These are phyloP conservation scores for Mucor mucedo DNA, from an alignment of 371 early-diverging fungal genomes.

Conservation along the genomic window DNA sequence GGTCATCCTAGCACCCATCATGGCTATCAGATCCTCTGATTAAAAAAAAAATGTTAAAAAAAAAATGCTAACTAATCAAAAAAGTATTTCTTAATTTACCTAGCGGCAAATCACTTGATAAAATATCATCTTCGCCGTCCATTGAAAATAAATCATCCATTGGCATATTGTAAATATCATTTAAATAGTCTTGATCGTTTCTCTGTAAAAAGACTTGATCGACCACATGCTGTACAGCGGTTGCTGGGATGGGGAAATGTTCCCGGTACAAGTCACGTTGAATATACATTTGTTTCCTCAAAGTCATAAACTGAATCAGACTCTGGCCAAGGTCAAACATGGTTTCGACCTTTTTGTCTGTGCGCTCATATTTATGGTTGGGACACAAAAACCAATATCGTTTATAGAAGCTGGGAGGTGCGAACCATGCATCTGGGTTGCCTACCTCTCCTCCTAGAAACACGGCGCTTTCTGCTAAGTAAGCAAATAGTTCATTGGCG, in stretches of 20 bases:
- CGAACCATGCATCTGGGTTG: conserved; percentile 47
- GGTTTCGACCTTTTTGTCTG: conserved; percentile 42
- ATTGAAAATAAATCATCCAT: conserved; percentile 10
- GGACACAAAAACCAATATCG: conserved; percentile 50
- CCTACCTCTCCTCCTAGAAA: conserved; percentile 48
- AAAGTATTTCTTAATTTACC: neutral
- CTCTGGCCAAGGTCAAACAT: conserved; percentile 33
- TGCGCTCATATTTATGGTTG: conserved; percentile 32
- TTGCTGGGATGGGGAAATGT: conserved; percentile 30
- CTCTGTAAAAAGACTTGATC: conserved; percentile 8
- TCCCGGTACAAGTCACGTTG: conserved; percentile 38
- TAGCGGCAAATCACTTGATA: conserved; percentile 4
- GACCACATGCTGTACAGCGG: conserved; percentile 3
- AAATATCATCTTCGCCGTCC: conserved; percentile 4
- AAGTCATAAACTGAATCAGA: conserved; percentile 27
- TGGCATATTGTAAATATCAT: conserved; percentile 4
- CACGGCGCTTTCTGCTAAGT: conserved; percentile 29
- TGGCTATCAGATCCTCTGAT: too few relatives aligned
- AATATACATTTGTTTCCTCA: conserved; percentile 44
- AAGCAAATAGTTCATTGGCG: conserved; percentile 44
- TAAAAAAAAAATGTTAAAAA: too few relatives aligned
- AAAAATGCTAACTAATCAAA: neutral
- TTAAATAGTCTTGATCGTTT: conserved; percentile 9
- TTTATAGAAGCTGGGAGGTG: conserved; percentile 40
- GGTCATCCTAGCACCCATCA: too few relatives aligned